Conservation (phyloP, 2,329 filamentous ascomycete species). For the Chaetoscypha palmicola region DNA sequence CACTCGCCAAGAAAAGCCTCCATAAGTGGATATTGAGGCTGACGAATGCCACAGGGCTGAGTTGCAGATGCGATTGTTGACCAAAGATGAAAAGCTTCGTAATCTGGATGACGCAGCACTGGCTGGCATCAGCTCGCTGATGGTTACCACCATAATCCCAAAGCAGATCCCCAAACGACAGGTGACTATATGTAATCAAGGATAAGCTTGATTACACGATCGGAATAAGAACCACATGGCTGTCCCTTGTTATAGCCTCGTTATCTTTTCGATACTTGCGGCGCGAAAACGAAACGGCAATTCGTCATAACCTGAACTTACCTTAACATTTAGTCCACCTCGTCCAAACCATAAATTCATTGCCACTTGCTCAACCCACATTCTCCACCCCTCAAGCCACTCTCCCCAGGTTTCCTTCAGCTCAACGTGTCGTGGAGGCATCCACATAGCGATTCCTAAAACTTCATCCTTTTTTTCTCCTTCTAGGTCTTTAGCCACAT, state of each 20-base stretch:
- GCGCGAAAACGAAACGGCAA: slow-evolving; percentile 11
- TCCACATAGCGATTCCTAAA: slow-evolving; percentile 67
- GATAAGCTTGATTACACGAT: too few relatives aligned
- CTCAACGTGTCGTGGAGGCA: slow-evolving; percentile 45
- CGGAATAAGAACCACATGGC: too few relatives aligned
- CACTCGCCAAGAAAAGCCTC: too few relatives aligned
- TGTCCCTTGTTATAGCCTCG: slow-evolving; percentile 5
- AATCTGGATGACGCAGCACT: background rate
- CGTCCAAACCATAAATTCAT: slow-evolving; percentile 64
- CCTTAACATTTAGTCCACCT: slow-evolving; percentile 58
- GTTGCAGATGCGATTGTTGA: too few relatives aligned
- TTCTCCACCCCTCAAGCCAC: slow-evolving; percentile 56
- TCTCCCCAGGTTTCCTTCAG: slow-evolving; percentile 51
- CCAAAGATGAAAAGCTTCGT: too few relatives aligned
- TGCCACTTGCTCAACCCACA: slow-evolving; percentile 57
- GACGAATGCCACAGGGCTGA: background rate
- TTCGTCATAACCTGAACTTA: slow-evolving; percentile 29
- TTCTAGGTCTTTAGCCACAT: slow-evolving; percentile 57
- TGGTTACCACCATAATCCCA: too few relatives aligned
- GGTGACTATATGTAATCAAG: too few relatives aligned
- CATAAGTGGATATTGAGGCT: too few relatives aligned
- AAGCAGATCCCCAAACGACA: too few relatives aligned
- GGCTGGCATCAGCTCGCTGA: background rate
- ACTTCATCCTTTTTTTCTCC: slow-evolving; percentile 39
- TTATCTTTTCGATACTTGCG: slow-evolving; percentile 1